Evolutionary conservation across 2,329 filamentous ascomycete species (phyloP), one percentile per base, ranked within the genome.

Genomic region (Calcarisporium arbuscula): DNA sequence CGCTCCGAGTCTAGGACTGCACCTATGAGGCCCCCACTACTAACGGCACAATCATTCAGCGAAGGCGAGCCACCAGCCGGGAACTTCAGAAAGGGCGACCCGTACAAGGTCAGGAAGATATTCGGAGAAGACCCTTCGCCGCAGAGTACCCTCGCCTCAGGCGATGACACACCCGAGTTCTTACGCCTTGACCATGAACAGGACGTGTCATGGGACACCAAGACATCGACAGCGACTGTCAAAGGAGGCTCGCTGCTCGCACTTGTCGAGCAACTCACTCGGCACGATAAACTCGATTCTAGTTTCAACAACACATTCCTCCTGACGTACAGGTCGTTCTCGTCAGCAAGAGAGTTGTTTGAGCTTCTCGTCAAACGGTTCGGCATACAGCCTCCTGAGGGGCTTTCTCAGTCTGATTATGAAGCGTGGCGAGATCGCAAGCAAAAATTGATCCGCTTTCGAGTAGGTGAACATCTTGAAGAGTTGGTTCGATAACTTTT

Each of bases 221-320:
- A 95, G 60, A 65, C 70, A n/a, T 72, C 79, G 19, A 77, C 80
- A 3, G 80, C 84, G 17, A 74, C 81, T 19, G 74, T 98, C 38
- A 92, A 89, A 57, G 92, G 90, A 46, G 92, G 92, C 30, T 94
- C 90, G 1, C 64, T 98, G 15, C 72, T 86, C 19, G 92, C 85
- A 5, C 68, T 98, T 38, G 92, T 95, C 6, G 92, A 96, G 59
- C 90, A 96, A 53, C 72, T 98, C 28, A 98, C 92, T 12, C 79
- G 92, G 31, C 92, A 98, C 54, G 92, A 98, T 62, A 92, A 94
- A 53, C 74, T 95, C 11, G 92, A 96, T 54, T 87, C 89, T 4
- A 90, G 76, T 43, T 96, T 96, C 65, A 96, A 96, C 66, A 94
- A 90, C 51, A 98, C 92, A 1, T 98, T 98, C 70, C 77, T 98